Conservation (phyloP, 345 rosid species). For the Ceriops zippeliana region DNA sequence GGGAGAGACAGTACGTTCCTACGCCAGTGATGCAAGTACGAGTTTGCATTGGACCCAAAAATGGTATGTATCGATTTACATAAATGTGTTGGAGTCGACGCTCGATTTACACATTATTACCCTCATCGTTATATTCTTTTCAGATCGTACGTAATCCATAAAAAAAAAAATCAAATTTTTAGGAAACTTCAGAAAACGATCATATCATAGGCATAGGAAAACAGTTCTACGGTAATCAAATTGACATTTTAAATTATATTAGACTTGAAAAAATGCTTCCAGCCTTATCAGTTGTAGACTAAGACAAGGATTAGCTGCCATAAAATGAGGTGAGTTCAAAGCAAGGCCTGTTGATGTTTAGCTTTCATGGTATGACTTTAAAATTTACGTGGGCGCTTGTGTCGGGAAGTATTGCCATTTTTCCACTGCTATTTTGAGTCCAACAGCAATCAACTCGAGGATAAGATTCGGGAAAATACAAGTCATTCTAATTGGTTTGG, state of each 20-base stretch:
- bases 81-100: not conserved
- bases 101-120: not conserved
- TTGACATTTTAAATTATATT: not conserved
- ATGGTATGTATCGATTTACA: too few species aligned
- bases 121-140: too few species aligned
- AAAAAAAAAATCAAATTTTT: too few species aligned
- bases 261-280: not conserved
- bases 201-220: too few species aligned
- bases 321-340: conserved; percentile 5
- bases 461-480: not conserved
- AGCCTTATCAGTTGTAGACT: not conserved
- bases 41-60: too few species aligned
- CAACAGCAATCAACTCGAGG: conserved; percentile 13
- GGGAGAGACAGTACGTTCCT: too few species aligned
- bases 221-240: too few species aligned
- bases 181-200: too few species aligned
- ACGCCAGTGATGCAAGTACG: too few species aligned
- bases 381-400: not conserved
- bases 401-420: not conserved
- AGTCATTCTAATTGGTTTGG: conserved; percentile 8
- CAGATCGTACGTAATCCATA: too few species aligned
- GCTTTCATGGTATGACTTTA: not conserved
- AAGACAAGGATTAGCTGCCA: not conserved
- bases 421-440: conserved; percentile 9
- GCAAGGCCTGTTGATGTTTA: not conserved